Base-by-base conservation (phyloP, 352 stramenopile species). In the Phytophthora lateralis region DNA sequence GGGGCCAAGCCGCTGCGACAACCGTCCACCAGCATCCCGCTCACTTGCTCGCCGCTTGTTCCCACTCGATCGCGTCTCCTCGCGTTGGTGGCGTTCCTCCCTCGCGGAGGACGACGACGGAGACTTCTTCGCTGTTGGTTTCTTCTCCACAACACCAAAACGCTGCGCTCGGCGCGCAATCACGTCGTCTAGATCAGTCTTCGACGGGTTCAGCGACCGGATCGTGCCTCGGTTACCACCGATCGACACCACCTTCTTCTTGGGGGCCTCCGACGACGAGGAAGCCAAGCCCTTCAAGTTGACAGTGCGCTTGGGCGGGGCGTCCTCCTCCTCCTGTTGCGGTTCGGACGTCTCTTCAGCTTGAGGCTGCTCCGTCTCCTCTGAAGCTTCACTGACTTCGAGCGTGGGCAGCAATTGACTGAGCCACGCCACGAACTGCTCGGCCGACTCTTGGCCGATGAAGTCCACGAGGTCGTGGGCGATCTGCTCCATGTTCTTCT, bases 401-500 rank as follows among this genome's bases (percentile, higher is more conserved):
- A 88, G 81, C 27, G 66, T 71, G 5, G 73, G 72, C 32, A 93
- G 69, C 49, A 84, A 53, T 14, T 70, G 52, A 55, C 78, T 81
- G 45, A 95, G 75, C 83, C 85, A 95, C 29, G 61, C 60, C 62
- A 85, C 85, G 24, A 92, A 91, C 50, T 86, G 73, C 51, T 90
- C 71, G 20, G 85, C 80, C 6, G 82, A 78, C 47, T 95, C 85
- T 24, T 90, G 83, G 20, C 85, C 85, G 57, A 95, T 91, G 32
- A 95, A 95, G 55, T 95, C 83, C 44, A 91, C 74, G 37, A 95
- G 79, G 66, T 93, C 85, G 63, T 85, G 68, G 11, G 79, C 75
- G 66, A 95, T 92, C 71, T 93, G 83, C 57, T 71, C 75, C 83
- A 95, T 91, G 48, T 77, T 88, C 68, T 93, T 93, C 76, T 91